Evolutionary conservation across 331 rosid species (phyloP), one percentile per base, ranked within the genome.

Genomic region (Arachis monticola): DNA sequence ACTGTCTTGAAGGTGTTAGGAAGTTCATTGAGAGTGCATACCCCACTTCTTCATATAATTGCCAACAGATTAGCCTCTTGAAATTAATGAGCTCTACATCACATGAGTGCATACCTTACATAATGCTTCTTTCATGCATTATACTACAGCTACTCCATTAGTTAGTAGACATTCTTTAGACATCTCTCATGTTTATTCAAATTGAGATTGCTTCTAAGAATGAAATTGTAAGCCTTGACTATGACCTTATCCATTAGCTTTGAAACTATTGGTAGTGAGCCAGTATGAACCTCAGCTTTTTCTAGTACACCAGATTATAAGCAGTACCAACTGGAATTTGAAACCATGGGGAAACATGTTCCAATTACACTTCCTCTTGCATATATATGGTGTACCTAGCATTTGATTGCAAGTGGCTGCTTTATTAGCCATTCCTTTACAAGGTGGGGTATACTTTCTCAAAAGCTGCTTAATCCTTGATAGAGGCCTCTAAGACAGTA

Each of bases 1-100:
- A 53, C 59, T 82, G 87, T 76, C 75, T 74, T 14, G 6, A 3
- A 59, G 35, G 30, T 47, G 40, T 68, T 31, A 47, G 32, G 40
- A 64, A 59, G 50, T 40, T 66, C 60, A 57, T 45, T 71, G 32
- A 3, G 17, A 59, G 69, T 47, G 50, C 63, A 62, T 53, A 47
- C 73, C 77, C 41, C 68, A 62, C 64, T 30, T 30, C 69, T 6
- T 63, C 17, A 35, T 45, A 63, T 38, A 56, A 69, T 47, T 58
- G 27, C 69, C 74, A 64, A 44, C 74, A 70, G 7, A 32, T 38
- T 58, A 48, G n/a, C 73, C 73, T 31, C 58, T 48, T 68, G 75
- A 69, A 47, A 60, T 14, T 12, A 8, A 27, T 59, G 41, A 31
- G 14, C 10, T 11, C 52, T 45, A 8, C 9, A 48, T 48, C 42